These are phyloP conservation scores for Hura crepitans DNA, from an alignment of 441 rosid species.

Conservation along the genomic window DNA sequence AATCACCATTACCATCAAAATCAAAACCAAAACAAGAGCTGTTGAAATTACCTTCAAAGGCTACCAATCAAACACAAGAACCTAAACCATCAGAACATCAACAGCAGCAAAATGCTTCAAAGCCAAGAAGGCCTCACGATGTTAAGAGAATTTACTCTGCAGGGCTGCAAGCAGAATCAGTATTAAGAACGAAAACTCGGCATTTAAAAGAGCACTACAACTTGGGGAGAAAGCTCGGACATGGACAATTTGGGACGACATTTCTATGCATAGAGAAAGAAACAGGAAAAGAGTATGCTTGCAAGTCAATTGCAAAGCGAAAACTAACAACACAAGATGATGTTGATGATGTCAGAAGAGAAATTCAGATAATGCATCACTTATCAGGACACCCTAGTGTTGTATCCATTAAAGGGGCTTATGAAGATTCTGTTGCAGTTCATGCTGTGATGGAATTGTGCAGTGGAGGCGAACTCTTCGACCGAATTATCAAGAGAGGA, in stretches of 20 bases:
- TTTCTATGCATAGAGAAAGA: conserved; percentile 66
- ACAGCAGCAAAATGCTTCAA: conserved; percentile 24
- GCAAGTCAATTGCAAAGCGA: conserved; percentile 83
- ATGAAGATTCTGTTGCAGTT: conserved; percentile 87
- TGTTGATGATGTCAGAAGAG: conserved; percentile 90
- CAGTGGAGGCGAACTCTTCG: conserved; percentile 93
- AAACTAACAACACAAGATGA: conserved; percentile 65
- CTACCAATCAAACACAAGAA: conserved; percentile 19
- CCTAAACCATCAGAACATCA: not conserved
- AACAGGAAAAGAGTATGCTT: conserved; percentile 63
- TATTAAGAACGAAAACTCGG: conserved; percentile 68
- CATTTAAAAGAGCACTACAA: conserved; percentile 69
- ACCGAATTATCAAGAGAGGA: conserved; percentile 80
- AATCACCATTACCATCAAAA: not conserved
- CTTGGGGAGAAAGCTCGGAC: conserved; percentile 88
- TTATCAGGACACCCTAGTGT: conserved; percentile 84
- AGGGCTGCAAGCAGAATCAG: conserved; percentile 64
- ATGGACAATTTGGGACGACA: conserved; percentile 95
- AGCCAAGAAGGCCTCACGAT: conserved; percentile 42
- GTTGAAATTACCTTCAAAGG: conserved; percentile 1
- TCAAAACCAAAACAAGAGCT: conserved; percentile 17
- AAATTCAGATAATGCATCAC: conserved; percentile 95
- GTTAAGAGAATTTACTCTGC: conserved; percentile 56
- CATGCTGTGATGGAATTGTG: conserved; percentile 94
- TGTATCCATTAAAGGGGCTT: conserved; percentile 76